Evolutionary conservation across 2,329 filamentous ascomycete genomes (phyloP).

Genomic region (Thermoascus crustaceus): DNA sequence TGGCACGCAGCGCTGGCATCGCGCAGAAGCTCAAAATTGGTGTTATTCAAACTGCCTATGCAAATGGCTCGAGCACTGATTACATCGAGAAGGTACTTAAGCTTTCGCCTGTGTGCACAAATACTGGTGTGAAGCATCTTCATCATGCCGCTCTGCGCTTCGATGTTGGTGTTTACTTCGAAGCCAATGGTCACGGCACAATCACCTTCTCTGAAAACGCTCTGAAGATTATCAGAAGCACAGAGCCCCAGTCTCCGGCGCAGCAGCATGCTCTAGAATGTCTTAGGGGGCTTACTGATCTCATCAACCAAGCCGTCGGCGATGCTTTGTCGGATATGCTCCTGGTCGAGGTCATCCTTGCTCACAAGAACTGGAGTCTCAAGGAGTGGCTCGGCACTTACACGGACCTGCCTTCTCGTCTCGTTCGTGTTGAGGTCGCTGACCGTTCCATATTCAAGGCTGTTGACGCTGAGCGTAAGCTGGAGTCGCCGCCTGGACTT

Average conservation of each 20-base stretch:
- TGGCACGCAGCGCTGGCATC: conserved; percentile 71
- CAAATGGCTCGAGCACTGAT: conserved; percentile 87
- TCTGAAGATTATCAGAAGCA: conserved; percentile 66
- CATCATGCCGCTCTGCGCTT: conserved; percentile 95
- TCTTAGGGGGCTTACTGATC: conserved; percentile 70
- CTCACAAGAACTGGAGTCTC: conserved; percentile 85
- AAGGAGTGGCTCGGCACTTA: conserved; percentile 92
- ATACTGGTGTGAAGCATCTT: conserved; percentile 93
- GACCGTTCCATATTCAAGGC: conserved; percentile 80
- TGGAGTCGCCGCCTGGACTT: conserved; percentile 68
- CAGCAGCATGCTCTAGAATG: conserved; percentile 85
- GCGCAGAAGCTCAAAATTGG: conserved; percentile 77
- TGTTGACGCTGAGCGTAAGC: conserved; percentile 81
- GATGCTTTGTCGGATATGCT: conserved; percentile 95
- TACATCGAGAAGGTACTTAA: conserved; percentile 84
- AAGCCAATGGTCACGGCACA: conserved; percentile 96
- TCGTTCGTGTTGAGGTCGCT: conserved; percentile 84
- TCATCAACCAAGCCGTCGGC: conserved; percentile 97
- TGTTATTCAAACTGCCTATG: conserved; percentile 94
- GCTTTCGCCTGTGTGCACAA: conserved; percentile 84
- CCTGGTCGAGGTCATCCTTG: conserved; percentile 89
- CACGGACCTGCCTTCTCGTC: conserved; percentile 84
- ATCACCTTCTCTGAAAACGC: conserved; percentile 87
- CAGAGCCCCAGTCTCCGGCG: conserved; percentile 79
- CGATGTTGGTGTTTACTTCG: conserved; percentile 95